Percentiles rank a stretch among this genome's conserved stretches.
phyloP scores from a whole-genome alignment of 108 stramenopile genomes.

The Heterococcus sp. region DNA sequence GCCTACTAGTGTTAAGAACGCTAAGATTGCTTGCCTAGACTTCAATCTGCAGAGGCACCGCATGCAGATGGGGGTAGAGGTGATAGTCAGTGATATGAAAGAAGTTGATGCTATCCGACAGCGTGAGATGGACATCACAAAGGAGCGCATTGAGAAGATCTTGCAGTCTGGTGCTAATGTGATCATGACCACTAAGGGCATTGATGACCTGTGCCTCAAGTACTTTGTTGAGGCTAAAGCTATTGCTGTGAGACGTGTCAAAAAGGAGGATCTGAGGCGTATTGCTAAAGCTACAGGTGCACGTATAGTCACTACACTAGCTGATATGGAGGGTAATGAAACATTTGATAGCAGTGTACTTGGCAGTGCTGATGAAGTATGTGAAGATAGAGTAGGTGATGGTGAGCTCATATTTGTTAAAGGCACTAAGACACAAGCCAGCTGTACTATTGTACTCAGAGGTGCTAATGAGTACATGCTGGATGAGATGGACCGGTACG shows the following conservation, averaged over 20 bases:
- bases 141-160: conserved; percentile 97
- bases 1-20: conserved; percentile 80
- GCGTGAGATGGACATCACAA: conserved; percentile 98
- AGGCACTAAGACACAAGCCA: conserved; percentile 76
- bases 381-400: conserved; percentile 87
- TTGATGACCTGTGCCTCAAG: conserved; percentile 98
- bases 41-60: conserved; percentile 98
- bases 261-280: conserved; percentile 92
- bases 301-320: conserved; percentile 73
- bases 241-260: conserved; percentile 86
- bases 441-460: conserved; percentile 91
- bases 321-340: conserved; percentile 96
- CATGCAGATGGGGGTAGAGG: conserved; percentile 94
- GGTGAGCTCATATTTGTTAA: conserved; percentile 95
- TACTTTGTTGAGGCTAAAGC: conserved; percentile 96
- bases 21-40: conserved; percentile 95
- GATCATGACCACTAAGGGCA: conserved; percentile 95
- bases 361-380: conserved; percentile 80
- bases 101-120: conserved; percentile 89
- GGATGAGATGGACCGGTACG: conserved; percentile 95
- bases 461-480: conserved; percentile 99
- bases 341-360: conserved; percentile 82
- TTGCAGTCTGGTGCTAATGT: conserved; percentile 92
- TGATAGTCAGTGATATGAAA: conserved; percentile 58
- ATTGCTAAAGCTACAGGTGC: conserved; percentile 98